Evolutionary conservation across 768 basidiomycete species (phyloP), one percentile per base, ranked within the genome.

Genomic region (Hygrophorus pudorinus): DNA sequence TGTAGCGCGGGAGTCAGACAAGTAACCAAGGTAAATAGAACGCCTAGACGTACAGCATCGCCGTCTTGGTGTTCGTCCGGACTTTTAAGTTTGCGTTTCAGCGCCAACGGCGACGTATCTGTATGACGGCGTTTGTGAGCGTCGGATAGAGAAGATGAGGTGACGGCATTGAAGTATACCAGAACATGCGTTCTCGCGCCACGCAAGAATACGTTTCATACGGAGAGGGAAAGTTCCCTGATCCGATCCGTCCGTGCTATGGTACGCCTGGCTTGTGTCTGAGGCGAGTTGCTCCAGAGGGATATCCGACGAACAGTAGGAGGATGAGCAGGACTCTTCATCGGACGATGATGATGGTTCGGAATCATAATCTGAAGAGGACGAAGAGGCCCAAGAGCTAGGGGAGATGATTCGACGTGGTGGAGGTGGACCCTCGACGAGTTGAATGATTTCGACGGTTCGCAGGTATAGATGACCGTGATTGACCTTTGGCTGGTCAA

Each of bases 221-320:
- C 76, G 72, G 8, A 65, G 58, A 40, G 57, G 58, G 56, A 72
- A 76, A 0, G 78, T 77, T 50, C 81, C 77, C 66, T 18, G 66
- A 51, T 48, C 42, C 2, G 40, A n/a, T 17, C 37, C 51, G 18
- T 48, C 53, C 43, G 31, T 41, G 46, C 46, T 31, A n/a, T n/a
- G n/a, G n/a, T n/a, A n/a, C n/a, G n/a, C n/a, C 51, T 30, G 18
- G 38, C 14, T 47, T 27, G 17, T 34, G 13, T 24, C 33, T 20
- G 49, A 37, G 3, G 46, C 42, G 31, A 45, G 44, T 33, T 70
- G 59, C 18, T 70, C 64, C 29, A 60, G 63, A 10, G 68, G 60
- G 42, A 67, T 48, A 51, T 75, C 75, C 14, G 82, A 85, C 14
- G 84, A 86, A 67, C 83, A 85, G 51, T 85, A 86, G 0, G 81